Conservation (phyloP, 108 stramenopile species). For the Poteriospumella lacustris region DNA sequence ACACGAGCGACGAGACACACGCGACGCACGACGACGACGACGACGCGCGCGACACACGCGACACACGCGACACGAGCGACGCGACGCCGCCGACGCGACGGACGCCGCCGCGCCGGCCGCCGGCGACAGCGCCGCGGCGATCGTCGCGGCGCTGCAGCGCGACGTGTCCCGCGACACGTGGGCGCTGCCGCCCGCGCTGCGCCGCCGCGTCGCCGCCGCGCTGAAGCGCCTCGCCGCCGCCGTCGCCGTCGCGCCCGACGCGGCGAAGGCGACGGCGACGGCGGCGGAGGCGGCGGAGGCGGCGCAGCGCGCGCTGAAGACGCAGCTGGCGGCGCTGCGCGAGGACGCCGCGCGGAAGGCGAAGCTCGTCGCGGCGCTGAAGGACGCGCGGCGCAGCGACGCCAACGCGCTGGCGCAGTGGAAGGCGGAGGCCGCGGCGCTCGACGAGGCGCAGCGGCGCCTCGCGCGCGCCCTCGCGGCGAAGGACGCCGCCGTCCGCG, state of each 20-base stretch:
- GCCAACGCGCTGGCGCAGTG: slow-evolving; percentile 18
- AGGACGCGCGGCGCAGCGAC: background rate
- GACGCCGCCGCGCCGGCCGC: background rate
- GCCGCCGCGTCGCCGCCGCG: background rate
- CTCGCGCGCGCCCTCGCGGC: background rate
- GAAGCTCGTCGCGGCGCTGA: background rate
- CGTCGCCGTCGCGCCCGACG: background rate
- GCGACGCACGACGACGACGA: background rate
- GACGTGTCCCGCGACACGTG: background rate
- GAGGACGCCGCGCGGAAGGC: background rate
- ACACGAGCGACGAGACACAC: background rate
- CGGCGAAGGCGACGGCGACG: too few relatives aligned
- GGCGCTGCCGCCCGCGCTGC: background rate
- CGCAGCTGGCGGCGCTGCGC: background rate
- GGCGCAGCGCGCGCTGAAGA: background rate
- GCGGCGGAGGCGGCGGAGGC: background rate
- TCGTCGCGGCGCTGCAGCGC: background rate
- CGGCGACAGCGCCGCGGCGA: background rate
- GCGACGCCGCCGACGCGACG: background rate
- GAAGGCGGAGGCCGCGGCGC: background rate
- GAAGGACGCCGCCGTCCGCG: background rate
- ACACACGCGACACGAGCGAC: background rate
- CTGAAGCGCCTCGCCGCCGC: background rate
- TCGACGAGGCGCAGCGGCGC: background rate
- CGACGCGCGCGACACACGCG: background rate